phyloP scores from a whole-genome alignment of 2,329 filamentous ascomycete genomes.

The Teratosphaeriaceae sp. region DNA sequence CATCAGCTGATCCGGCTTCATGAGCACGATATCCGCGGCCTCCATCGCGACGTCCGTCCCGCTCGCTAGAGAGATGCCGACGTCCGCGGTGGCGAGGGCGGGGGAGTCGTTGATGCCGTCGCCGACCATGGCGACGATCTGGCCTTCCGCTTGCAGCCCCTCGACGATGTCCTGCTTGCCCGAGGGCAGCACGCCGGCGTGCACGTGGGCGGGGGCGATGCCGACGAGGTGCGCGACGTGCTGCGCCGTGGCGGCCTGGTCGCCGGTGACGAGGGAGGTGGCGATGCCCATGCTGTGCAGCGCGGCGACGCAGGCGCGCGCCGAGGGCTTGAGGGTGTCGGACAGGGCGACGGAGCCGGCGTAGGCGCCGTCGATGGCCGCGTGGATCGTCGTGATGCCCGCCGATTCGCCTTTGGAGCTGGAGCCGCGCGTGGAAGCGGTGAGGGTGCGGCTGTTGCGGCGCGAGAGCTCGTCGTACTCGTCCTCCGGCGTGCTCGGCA shows the following conservation, averaged over 20 bases:
- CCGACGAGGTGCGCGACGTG: slow-evolving; percentile 78
- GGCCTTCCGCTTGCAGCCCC: slow-evolving; percentile 64
- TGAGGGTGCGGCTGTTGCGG: slow-evolving; percentile 31
- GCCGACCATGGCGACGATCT: slow-evolving; percentile 90
- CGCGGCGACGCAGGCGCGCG: slow-evolving; percentile 71
- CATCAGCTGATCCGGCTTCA: slow-evolving; percentile 86
- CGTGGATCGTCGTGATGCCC: slow-evolving; percentile 85
- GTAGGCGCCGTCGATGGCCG: slow-evolving; percentile 76
- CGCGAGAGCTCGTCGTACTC: slow-evolving; percentile 41
- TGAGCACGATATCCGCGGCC: slow-evolving; percentile 90
- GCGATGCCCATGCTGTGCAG: slow-evolving; percentile 79
- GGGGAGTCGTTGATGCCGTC: slow-evolving; percentile 99
- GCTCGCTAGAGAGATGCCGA: slow-evolving; percentile 86
- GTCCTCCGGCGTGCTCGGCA: slow-evolving; percentile 48
- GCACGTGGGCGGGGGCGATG: slow-evolving; percentile 68
- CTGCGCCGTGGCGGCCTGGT: slow-evolving; percentile 76
- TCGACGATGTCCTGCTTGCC: slow-evolving; percentile 85
- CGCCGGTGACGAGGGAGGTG: slow-evolving; percentile 88
- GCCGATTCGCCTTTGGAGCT: slow-evolving; percentile 50
- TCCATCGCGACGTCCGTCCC: slow-evolving; percentile 98
- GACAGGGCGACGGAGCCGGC: slow-evolving; percentile 76
- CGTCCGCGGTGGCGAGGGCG: slow-evolving; percentile 82
- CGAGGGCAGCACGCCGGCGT: slow-evolving; percentile 80
- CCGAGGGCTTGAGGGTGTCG: slow-evolving; percentile 86
- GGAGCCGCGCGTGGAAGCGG: too few relatives aligned